Base-by-base conservation (phyloP, 495 filamentous ascomycete genomes). In the Hypoxylon subgilvum region DNA sequence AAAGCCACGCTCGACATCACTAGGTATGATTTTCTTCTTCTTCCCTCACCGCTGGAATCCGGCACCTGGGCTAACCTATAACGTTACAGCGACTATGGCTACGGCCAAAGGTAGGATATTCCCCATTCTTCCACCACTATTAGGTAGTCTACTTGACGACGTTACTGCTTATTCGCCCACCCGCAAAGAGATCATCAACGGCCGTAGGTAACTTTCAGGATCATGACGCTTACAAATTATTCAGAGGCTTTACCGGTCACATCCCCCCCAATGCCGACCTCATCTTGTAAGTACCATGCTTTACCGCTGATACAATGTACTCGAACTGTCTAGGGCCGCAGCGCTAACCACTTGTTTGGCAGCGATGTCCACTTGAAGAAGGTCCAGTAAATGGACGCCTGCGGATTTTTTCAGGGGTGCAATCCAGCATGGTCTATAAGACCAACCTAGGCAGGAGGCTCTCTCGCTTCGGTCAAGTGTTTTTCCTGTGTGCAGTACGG, bases 1-100 rank as follows among this genome's bases (percentile, higher is more conserved):
- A 88, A 86, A 72, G 85, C 88, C 18, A 86, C 85, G 13, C 74
- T 96, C 55, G 88, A 85, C 27, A 94, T 94, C 60, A 80, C 84
- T 21, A 81, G 82, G 90, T 92, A 79, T 69, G 85, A 73, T 17
- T 17, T n/a, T 22, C 13, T 35, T 3, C 16, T 14, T 16, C 6
- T 23, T 3, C n/a, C n/a, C 12, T 47, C 18, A 48, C 35, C n/a
- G 16, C 2, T 39, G 13, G 18, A 25, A 13, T 21, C 52, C 12
- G 16, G 4, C 4, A 47, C 38, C 19, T 38, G 13, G 40, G 50
- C 66, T 68, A 54, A 71, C 49, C 35, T 18, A 63, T 46, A 25
- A 17, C 2, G 13, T 16, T 41, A 50, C 21, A 92, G 90, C 69
- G 88, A 91, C 74, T 92, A 79, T 63, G 91, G 79, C 48, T 96